These are phyloP conservation scores for Phytophthora uliginosa DNA, from an alignment of 352 stramenopile genomes.

Conservation along the genomic window DNA sequence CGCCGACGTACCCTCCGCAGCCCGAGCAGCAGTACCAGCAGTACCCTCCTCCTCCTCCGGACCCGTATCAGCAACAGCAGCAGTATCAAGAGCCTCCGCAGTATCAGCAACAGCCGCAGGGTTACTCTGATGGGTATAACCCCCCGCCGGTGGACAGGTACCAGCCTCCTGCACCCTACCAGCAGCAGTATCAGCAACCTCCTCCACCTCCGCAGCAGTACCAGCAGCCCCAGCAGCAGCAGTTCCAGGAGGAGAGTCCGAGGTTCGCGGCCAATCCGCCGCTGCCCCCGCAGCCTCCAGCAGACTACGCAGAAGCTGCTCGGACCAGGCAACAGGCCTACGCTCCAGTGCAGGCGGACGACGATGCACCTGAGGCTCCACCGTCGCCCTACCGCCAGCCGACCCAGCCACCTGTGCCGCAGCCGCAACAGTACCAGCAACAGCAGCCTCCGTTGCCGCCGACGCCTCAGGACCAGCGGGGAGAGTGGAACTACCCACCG, in stretches of 20 bases:
- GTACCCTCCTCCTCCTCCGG: slow-evolving; percentile 12
- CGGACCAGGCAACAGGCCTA: slow-evolving; percentile 54
- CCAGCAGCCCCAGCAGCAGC: slow-evolving; percentile 11
- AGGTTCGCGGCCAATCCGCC: slow-evolving; percentile 28
- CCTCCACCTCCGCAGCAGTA: slow-evolving; percentile 15
- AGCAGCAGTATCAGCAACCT: slow-evolving; percentile 14
- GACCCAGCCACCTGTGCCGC: slow-evolving; percentile 20
- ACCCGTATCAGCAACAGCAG: background rate
- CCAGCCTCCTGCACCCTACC: slow-evolving; percentile 20
- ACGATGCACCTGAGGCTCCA: slow-evolving; percentile 12
- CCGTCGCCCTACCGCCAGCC: slow-evolving; percentile 11
- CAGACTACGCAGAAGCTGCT: slow-evolving; percentile 45
- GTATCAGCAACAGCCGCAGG: background rate
- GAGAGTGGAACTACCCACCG: slow-evolving; percentile 23
- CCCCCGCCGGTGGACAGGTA: slow-evolving; percentile 23
- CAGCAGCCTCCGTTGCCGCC: slow-evolving; percentile 23
- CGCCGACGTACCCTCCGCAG: slow-evolving; percentile 19
- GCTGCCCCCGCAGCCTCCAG: slow-evolving; percentile 18
- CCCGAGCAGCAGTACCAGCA: slow-evolving; percentile 18
- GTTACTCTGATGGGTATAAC: slow-evolving; percentile 22
- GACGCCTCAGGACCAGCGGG: slow-evolving; percentile 22
- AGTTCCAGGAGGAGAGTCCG: slow-evolving; percentile 26
- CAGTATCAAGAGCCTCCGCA: slow-evolving; percentile 8
- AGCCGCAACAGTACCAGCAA: slow-evolving; percentile 8
- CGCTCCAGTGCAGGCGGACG: slow-evolving; percentile 31